A percentile compares a stretch with the other conserved stretches of the same genome.
Conservation (phyloP, 768 basidiomycete species). For the Lentinula sp. region DNA sequence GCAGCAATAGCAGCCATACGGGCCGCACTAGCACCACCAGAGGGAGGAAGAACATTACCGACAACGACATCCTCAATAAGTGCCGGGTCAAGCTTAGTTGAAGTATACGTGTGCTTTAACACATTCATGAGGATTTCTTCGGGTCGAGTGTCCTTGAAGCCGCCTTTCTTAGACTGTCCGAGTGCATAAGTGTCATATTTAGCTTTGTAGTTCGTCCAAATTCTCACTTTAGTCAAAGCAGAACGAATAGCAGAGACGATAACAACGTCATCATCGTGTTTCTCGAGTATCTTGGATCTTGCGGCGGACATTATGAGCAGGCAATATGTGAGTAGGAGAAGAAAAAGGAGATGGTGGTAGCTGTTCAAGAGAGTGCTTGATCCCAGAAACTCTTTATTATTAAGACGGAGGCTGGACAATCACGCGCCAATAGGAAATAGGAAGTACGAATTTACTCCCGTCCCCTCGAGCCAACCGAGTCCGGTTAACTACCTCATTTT, state of each 20-base stretch:
- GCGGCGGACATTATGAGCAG: constrained; percentile 27
- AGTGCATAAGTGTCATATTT: constrained; percentile 4
- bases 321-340: background rate
- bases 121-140: constrained; percentile 77
- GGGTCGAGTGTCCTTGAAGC: constrained; percentile 85
- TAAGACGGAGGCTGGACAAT: background rate
- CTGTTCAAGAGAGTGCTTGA: background rate
- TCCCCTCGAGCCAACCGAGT: background rate
- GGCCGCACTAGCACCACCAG: constrained; percentile 74
- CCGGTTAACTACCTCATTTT: background rate
- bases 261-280: constrained; percentile 84
- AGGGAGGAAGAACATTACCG: constrained; percentile 85
- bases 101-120: constrained; percentile 66
- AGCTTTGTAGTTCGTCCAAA: background rate
- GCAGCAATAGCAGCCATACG: constrained; percentile 85
- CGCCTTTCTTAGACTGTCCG: constrained; percentile 71
- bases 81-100: constrained; percentile 65
- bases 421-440: background rate
- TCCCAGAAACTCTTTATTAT: background rate
- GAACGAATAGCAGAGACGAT: constrained; percentile 86
- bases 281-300: constrained; percentile 56
- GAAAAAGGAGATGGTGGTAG: background rate
- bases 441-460: background rate
- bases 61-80: constrained; percentile 82
- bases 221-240: constrained; percentile 80